phyloP scores from a whole-genome alignment of 2,329 filamentous ascomycete genomes.

The Alternaria infectoria region DNA sequence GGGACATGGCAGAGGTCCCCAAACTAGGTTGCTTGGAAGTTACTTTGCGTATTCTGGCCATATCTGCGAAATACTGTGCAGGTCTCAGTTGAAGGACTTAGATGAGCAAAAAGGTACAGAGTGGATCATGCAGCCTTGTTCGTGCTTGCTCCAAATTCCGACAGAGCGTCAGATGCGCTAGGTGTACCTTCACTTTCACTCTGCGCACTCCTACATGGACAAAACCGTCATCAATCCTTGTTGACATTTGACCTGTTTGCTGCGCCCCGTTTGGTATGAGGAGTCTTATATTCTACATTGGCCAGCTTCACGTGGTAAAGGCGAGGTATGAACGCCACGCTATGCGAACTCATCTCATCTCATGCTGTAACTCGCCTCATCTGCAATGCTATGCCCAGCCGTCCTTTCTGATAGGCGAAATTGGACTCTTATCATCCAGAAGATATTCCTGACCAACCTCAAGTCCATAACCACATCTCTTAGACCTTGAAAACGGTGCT shows the following conservation, averaged over 20 bases:
- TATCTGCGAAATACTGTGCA: background rate
- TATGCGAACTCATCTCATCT: background rate
- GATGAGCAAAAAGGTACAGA: too few species aligned
- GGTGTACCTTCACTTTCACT: background rate
- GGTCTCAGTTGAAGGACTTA: too few species aligned
- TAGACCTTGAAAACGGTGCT: slow-evolving; percentile 58
- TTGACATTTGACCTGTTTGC: background rate
- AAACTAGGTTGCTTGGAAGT: background rate
- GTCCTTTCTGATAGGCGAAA: background rate
- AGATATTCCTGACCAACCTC: background rate
- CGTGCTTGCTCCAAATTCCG: background rate
- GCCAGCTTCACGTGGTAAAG: too few species aligned
- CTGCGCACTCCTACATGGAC: too few species aligned
- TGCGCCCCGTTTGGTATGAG: too few species aligned
- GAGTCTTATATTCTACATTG: too few species aligned
- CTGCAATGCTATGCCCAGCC: background rate
- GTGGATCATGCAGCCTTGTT: too few species aligned
- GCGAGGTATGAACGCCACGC: background rate
- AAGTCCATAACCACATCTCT: background rate
- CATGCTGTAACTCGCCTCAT: background rate
- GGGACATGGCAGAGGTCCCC: background rate
- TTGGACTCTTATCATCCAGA: background rate
- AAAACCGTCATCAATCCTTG: background rate
- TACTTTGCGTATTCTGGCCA: background rate
- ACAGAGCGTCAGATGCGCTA: background rate